Evolutionary conservation across 345 rosid species (phyloP), one percentile per base, ranked within the genome.

Genomic region (Citropsis articulata): DNA sequence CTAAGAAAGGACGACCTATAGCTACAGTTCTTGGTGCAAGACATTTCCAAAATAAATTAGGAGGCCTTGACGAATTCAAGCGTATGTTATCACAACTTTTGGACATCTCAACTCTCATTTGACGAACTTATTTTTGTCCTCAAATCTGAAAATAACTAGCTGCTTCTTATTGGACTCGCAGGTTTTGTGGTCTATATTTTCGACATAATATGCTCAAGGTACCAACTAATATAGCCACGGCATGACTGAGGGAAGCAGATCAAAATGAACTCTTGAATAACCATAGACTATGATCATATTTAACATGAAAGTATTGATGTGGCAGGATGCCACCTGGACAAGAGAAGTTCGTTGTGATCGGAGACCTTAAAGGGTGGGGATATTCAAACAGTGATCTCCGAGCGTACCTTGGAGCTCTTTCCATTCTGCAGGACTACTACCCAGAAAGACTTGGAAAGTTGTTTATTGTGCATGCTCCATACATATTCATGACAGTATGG

Each of bases 281-380:
- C 21, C 38, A 64, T 31, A 64, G 36, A 30, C 22, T 64, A 6
- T 16, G 67, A 14, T 7, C 2, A 14, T 65, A 33, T 2, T 16
- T 31, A 33, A 65, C n/a, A 19, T 65, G 35, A 25, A 13, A 14
- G 13, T 4, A 45, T 68, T 72, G 81, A 77, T 28, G 74, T 13
- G 30, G 62, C 83, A 88, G 91, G 85, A 56, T 85, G 77, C 79
- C 81, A 13, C 62, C 75, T 35, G 88, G 85, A 50, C 78, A 85
- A 63, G 90, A 89, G 73, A 84, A 87, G 71, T 87, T 87, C 53
- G 55, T 81, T 1, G 84, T 63, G 9, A 89, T 87, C 9, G 90
- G 74, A 59, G 91, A 89, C 69, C 87, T 89, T 66, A 25, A 81
- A 77, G 88, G 87, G 4, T 89, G 90, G 90, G 87, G 91, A 66